Evolutionary conservation across 805 yeast species (phyloP).

Genomic region (Metschnikowia lochheadii): DNA sequence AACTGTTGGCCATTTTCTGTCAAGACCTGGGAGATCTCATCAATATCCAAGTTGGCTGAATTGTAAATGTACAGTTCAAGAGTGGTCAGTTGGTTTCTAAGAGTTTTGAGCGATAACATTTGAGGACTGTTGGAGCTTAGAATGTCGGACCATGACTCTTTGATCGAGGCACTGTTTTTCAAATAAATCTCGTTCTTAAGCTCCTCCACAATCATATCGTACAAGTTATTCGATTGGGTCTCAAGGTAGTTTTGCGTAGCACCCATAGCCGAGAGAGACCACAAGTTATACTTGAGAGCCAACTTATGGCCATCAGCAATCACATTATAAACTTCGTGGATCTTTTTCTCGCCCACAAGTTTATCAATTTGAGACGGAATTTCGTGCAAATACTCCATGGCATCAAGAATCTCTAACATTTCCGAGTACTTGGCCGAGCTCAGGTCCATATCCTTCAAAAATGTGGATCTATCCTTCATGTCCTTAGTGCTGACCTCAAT

Average conservation of each 20-base stretch:
- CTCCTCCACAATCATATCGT: slow-evolving; percentile 75
- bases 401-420: slow-evolving; percentile 65
- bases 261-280: slow-evolving; percentile 53
- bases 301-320: slow-evolving; percentile 40
- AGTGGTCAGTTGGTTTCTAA: slow-evolving; percentile 32
- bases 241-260: slow-evolving; percentile 50
- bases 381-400: slow-evolving; percentile 55
- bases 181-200: slow-evolving; percentile 65
- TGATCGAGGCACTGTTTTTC: slow-evolving; percentile 24
- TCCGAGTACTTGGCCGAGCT: slow-evolving; percentile 60
- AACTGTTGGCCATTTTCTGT: slow-evolving; percentile 30
- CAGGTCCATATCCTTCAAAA: slow-evolving; percentile 60
- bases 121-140: slow-evolving; percentile 30
- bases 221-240: slow-evolving; percentile 55
- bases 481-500: slow-evolving; percentile 48
- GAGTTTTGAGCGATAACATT: slow-evolving; percentile 31
- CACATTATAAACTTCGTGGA: slow-evolving; percentile 58
- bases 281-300: slow-evolving; percentile 51
- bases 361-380: slow-evolving; percentile 64
- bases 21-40: slow-evolving; percentile 43
- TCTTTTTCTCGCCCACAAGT: slow-evolving; percentile 64
- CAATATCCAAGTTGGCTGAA: slow-evolving; percentile 54
- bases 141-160: slow-evolving; percentile 15
- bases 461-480: slow-evolving; percentile 50
- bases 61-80: slow-evolving; percentile 53